Evolutionary conservation across 148 eudicot genomes (phyloP), one percentile per base, ranked within the genome.

Genomic region (Nepenthes mirabilis): DNA sequence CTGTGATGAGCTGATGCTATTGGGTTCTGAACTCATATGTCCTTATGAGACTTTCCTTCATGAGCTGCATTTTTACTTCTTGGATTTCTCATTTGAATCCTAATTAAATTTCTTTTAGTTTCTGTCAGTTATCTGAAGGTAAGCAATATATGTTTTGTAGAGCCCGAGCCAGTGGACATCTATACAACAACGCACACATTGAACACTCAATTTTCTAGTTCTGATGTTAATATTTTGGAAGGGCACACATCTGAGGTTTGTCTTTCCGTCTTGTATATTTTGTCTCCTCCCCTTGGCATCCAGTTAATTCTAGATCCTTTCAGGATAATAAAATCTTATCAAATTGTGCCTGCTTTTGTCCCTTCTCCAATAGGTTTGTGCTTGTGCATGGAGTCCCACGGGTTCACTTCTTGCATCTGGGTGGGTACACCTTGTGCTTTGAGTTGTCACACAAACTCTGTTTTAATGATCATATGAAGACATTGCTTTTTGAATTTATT

Each of bases 231-330:
- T 40, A 76, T 82, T 64, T 62, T 84, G 64, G 80, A 79, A 66
- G 90, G 90, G 40, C 90, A 84, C 68, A 55, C 76, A 43, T 81
- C 86, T 63, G 90, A 84, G 90, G 90, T 84, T 57, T 69, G 77
- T 40, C 23, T 36, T 23, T 23, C 23, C n/a, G 6, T 43, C 6
- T 11, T 62, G 6, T 47, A 37, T 63, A 9, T 33, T 5, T 63
- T n/a, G 34, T 34, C 33, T 52, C 61, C 35, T 72, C 23, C 58
- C 23, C 23, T 23, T 23, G 23, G 23, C 23, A 50, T n/a, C 43
- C 23, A 23, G 1, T 32, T 2, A 55, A 3, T 32, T 14, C 9
- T 2, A 8, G 14, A 14, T 52, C 11, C 12, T 7, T 53, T 6
- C 58, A 9, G 10, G 36, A 47, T 43, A 33, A 12, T 59, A 36